These are phyloP conservation scores for Microthyrium microscopicum DNA, from an alignment of 2,329 filamentous ascomycete species.

Conservation along the genomic window DNA sequence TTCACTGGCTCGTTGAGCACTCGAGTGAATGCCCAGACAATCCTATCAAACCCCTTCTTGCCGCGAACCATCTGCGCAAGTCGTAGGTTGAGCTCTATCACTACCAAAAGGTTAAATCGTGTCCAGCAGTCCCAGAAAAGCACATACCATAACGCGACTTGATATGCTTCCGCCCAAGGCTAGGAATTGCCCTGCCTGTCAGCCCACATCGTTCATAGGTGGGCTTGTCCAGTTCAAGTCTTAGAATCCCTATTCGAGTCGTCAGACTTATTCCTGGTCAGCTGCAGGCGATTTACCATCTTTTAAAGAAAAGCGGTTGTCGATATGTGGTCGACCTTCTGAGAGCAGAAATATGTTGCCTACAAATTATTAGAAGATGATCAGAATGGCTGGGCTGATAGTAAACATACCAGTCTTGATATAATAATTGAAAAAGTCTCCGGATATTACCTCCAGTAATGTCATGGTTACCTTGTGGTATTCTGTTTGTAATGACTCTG, in stretches of 20 bases:
- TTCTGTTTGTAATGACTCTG: conserved; percentile 20
- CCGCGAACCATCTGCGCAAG: conserved; percentile 62
- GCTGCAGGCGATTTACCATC: conserved; percentile 37
- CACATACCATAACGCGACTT: conserved; percentile 57
- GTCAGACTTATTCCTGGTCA: neutral
- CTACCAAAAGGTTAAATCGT: conserved; percentile 27
- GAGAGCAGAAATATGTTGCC: conserved; percentile 75
- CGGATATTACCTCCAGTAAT: conserved; percentile 53
- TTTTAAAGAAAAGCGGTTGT: conserved; percentile 54
- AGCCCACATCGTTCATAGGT: conserved; percentile 72
- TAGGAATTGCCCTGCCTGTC: conserved; percentile 48
- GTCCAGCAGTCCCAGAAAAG: no score
- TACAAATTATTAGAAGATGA: conserved; percentile 17
- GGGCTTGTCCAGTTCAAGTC: conserved; percentile 63
- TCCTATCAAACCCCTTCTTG: conserved; percentile 65
- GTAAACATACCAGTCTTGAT: conserved; percentile 52
- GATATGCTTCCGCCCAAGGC: conserved; percentile 42
- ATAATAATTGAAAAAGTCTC: conserved; percentile 66
- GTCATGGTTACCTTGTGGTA: conserved; percentile 60
- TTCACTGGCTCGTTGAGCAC: conserved; percentile 49
- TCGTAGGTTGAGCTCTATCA: conserved; percentile 61
- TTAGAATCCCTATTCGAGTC: conserved; percentile 42
- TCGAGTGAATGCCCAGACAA: conserved; percentile 64
- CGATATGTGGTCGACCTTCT: conserved; percentile 51
- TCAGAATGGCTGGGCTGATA: neutral